A percentile compares a stretch with the other conserved stretches of the same genome.
Evolutionary conservation across 441 rosid species (phyloP).

Genomic region (Metrosideros polymorpha): DNA sequence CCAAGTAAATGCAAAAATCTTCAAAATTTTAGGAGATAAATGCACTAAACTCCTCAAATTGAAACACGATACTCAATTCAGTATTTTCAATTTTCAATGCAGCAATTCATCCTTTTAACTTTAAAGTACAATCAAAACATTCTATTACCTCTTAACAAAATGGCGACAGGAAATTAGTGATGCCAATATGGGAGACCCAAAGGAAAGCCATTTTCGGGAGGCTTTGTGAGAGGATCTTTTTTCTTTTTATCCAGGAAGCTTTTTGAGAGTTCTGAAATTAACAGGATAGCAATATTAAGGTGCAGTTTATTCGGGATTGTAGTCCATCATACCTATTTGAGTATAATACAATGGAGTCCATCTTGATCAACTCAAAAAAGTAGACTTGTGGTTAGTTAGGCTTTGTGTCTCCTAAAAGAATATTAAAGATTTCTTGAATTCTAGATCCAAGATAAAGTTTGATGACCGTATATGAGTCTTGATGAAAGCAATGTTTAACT

Average conservation of each 20-base stretch:
- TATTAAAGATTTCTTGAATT: not conserved
- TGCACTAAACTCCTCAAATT: not conserved
- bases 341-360: not conserved
- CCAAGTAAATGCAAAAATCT: not conserved
- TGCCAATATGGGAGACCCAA: not conserved
- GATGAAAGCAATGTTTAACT: not conserved
- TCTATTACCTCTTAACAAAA: not conserved
- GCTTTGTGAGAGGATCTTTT: not conserved
- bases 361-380: not conserved
- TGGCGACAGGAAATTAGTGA: not conserved
- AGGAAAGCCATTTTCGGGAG: not conserved
- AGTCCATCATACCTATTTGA: not conserved
- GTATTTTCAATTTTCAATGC: not conserved
- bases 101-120: not conserved
- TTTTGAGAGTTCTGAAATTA: not conserved
- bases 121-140: not conserved
- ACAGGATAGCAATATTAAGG: not conserved
- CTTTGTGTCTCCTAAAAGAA: not conserved
- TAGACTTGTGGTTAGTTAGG: not conserved
- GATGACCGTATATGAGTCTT: not conserved
- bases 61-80: not conserved
- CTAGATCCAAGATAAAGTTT: not conserved
- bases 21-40: not conserved
- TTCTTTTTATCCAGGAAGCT: not conserved
- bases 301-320: not conserved